Percentiles rank a stretch among this genome's conserved stretches.
phyloP scores from a whole-genome alignment of 2,329 filamentous ascomycete species.

The Pseudopyricularia javanii region DNA sequence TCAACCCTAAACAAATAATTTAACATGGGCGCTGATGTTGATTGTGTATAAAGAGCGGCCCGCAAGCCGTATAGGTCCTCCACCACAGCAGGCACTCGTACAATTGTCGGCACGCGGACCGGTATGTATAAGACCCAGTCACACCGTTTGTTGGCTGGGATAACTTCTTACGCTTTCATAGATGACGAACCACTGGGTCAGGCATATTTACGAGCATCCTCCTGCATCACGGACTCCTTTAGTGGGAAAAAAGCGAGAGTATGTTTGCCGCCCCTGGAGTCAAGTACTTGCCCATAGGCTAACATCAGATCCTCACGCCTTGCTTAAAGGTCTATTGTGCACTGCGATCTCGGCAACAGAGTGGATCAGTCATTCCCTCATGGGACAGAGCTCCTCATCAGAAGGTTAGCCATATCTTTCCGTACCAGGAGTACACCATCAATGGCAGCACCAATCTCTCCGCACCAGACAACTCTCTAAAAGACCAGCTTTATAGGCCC shows the following conservation, averaged over 20 bases:
- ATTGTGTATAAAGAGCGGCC: background rate
- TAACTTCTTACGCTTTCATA: conserved; percentile 5
- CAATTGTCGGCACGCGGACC: background rate
- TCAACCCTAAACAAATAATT: too few species aligned
- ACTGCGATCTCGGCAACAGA: background rate
- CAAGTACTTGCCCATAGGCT: background rate
- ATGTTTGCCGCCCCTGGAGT: background rate
- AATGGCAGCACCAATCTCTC: conserved; percentile 26
- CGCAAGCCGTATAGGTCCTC: background rate
- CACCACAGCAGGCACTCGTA: conserved; percentile 11
- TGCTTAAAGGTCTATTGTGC: background rate
- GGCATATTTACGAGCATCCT: conserved; percentile 45
- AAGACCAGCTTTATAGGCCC: conserved; percentile 38
- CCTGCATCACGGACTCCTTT: conserved; percentile 37
- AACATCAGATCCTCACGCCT: background rate
- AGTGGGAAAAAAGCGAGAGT: conserved; percentile 19
- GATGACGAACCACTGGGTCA: conserved; percentile 38
- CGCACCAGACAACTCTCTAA: conserved; percentile 25
- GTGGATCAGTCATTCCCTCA: background rate
- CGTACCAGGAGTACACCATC: background rate
- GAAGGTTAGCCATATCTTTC: background rate
- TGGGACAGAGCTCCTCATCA: background rate
- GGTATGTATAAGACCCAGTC: background rate
- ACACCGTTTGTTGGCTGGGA: background rate
- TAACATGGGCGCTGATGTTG: too few species aligned